Evolutionary conservation across 257 asterid genomes (phyloP), one percentile per base, ranked within the genome.

Genomic region (Rubia yunnanensis): DNA sequence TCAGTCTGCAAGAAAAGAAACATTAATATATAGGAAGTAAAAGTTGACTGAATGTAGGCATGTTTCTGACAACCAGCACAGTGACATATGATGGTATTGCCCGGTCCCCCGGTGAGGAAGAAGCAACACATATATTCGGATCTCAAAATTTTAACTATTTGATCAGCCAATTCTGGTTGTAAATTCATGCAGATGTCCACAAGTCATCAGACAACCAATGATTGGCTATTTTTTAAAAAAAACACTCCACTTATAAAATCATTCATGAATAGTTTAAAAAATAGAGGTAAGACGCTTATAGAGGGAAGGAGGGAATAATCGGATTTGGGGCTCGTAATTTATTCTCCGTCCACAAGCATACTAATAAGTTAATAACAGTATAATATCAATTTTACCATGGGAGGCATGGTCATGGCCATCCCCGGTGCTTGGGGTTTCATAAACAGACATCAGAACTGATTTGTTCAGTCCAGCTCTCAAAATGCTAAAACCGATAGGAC

Each of bases 401-500:
- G 95, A 88, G 75, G 77, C 80, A 76, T 82, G 82, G 67, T 79
- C 82, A 32, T 68, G 65, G 63, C 72, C 61, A 67, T 88, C 91
- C 79, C 94, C 73, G 73, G 66, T 65, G 67, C 82, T 82, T 66
- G 96, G 83, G 77, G 99, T 80, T 65, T 96, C 87, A 80, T 94
- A 94, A 77, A 94, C 94, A 14, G 99, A 90, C 83, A 94, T 70
- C 66, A 94, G 94, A 85, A 94, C 97, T 31, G 99, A 94, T 79
- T 94, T 94, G 88, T 88, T 94, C 80, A 94, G 70, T 71, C 99
- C 99, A 72, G 97, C 99, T 81, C 82, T 90, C 74, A 94, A 81
- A 70, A 94, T 90, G 89, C 97, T 82, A 85, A 94, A 94, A 77
- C 99, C 99, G 76, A 90, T 65, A 28, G 99, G 99, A 73, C 78